Base-by-base conservation (phyloP, 2,329 filamentous ascomycete species). In the Exserohilum rostratum region DNA sequence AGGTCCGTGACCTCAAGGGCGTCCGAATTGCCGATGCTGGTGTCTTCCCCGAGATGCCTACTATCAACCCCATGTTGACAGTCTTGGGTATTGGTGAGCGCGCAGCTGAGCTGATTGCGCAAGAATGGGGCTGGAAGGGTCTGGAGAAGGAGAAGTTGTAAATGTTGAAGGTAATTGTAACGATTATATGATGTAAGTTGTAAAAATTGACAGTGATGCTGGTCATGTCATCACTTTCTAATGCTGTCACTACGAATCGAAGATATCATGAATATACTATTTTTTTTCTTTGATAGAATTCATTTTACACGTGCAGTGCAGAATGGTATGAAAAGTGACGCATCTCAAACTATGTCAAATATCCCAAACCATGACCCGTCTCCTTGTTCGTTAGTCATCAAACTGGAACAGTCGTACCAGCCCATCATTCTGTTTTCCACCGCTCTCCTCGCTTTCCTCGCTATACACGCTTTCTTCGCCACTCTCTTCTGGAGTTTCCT, bases 11-110 rank as follows among this genome's bases (percentile, higher is more conserved):
- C 0, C 76, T 96, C 60, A 85, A 86, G 79, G 86, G 85, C 27
- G 77, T 96, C 53, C 84, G 91, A 53, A 91, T 96, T 64, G 90
- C 90, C 1, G 91, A 96, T 74, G 91, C 91, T 0, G 90, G 91
- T 67, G 85, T 96, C 46, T 96, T 96, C 81, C 92, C 91, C 0
- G 89, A 89, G 57, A 96, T 96, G 86, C 83, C 90, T 40, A 89
- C 85, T 49, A 89, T 95, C 73, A 96, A 96, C 79, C 91, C 90
- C 55, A 95, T 96, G 92, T 79, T 96, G 70, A 96, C 91, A 1
- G 91, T 96, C 5, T 76, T 96, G 70, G 88, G 86, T 48, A 85
- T 96, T 67, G 92, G 90, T 6, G 92, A 96, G 84, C 83, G 90
- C 53, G 88, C 87, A 5, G 92, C 92, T 0, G 92, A 96, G 82